Conservation (phyloP, 768 basidiomycete genomes). For the Russula abietina region DNA sequence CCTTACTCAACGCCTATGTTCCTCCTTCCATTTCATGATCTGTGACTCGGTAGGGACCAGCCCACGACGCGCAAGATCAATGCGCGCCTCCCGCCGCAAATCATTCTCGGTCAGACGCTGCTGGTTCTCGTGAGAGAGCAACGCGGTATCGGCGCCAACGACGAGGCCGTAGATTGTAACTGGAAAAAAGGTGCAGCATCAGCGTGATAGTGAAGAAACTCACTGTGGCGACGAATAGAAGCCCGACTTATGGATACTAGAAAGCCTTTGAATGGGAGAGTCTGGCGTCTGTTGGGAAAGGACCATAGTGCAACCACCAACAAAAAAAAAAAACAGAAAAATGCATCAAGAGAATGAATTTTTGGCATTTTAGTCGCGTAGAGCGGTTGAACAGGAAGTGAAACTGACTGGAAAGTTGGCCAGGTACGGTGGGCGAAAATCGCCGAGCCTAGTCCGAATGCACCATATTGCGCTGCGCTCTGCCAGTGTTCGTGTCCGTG, state of each 20-base stretch:
- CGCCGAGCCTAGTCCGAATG: constrained; percentile 53
- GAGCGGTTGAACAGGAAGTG: not conserved
- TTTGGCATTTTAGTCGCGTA: not conserved
- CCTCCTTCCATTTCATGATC: constrained; percentile 71
- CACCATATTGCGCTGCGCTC: constrained; percentile 50
- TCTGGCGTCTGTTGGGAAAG: constrained; percentile 53
- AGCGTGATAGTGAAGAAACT: constrained; percentile 2
- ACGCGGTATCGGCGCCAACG: constrained; percentile 68
- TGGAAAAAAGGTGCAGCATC: constrained; percentile 27
- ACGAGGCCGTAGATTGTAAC: constrained; percentile 64
- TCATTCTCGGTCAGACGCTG: constrained; percentile 62
- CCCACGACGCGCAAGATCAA: constrained; percentile 69
- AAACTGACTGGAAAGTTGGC: constrained; percentile 60
- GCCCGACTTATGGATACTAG: constrained; percentile 63
- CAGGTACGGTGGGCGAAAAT: constrained; percentile 63
- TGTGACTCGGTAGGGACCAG: constrained; percentile 78
- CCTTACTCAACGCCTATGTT: constrained; percentile 17
- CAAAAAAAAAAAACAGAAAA: not conserved
- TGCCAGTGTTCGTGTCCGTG: constrained; percentile 34
- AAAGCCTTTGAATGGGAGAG: constrained; percentile 75
- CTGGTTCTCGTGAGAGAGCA: constrained; percentile 61
- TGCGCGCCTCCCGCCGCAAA: constrained; percentile 64
- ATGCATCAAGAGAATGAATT: no score
- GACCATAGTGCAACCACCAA: not conserved
- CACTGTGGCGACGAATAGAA: not conserved